phyloP scores from a whole-genome alignment of 345 rosid species.

The Eucalyptus rudis region DNA sequence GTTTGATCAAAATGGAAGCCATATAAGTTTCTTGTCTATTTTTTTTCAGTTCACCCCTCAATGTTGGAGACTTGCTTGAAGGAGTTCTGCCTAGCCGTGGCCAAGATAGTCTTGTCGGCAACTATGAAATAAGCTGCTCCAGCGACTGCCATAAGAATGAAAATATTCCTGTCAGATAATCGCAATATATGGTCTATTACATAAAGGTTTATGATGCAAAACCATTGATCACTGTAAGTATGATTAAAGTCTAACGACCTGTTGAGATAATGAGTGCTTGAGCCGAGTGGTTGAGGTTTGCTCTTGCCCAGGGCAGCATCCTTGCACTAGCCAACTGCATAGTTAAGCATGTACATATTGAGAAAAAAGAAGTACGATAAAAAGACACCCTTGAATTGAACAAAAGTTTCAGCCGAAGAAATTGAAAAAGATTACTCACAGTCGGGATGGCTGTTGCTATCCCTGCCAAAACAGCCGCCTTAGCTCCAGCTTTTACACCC shows the following conservation, averaged over 20 bases:
- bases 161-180: neutral
- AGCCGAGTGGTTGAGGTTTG: slow-evolving; percentile 80
- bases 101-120: slow-evolving; percentile 89
- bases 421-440: slow-evolving; percentile 11
- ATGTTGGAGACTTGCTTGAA: slow-evolving; percentile 15
- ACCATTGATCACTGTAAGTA: neutral
- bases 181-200: neutral
- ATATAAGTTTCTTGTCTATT: no score
- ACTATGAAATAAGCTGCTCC: slow-evolving; percentile 90
- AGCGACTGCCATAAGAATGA: slow-evolving; percentile 25
- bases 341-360: neutral
- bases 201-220: neutral
- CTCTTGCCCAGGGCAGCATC: slow-evolving; percentile 83
- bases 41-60: neutral
- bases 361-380: neutral
- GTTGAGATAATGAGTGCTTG: slow-evolving; percentile 90
- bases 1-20: no score
- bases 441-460: slow-evolving; percentile 79
- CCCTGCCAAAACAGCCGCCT: slow-evolving; percentile 64
- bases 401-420: neutral
- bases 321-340: slow-evolving; percentile 56
- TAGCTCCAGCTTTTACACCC: slow-evolving; percentile 85
- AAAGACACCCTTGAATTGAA: neutral
- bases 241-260: slow-evolving; percentile 3
- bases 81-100: slow-evolving; percentile 70